phyloP scores from a whole-genome alignment of 2,329 filamentous ascomycete genomes.

The Monilinia polystroma region DNA sequence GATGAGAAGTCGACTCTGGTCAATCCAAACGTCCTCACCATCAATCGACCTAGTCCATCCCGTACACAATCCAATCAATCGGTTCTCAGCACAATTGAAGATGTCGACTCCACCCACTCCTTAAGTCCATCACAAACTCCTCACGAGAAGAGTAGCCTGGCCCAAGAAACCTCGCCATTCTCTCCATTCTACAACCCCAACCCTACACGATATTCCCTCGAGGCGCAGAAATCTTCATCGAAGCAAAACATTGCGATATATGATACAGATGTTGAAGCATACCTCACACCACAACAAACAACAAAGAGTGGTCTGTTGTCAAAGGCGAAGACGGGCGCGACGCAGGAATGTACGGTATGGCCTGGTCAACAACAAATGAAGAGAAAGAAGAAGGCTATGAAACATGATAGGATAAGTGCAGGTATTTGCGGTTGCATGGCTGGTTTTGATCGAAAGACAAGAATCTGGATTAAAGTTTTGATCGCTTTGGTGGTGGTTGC shows the following conservation, averaged over 20 bases:
- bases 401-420: constrained; percentile 54
- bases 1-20: constrained; percentile 26
- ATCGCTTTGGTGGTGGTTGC: constrained; percentile 54
- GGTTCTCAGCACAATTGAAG: constrained; percentile 62
- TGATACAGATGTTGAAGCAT: constrained; percentile 33
- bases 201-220: constrained; percentile 28
- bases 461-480: constrained; percentile 54
- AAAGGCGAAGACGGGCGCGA: constrained; percentile 8
- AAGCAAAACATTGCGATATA: constrained; percentile 28
- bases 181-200: constrained; percentile 31
- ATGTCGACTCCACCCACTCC: constrained; percentile 28
- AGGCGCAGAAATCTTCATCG: constrained; percentile 31
- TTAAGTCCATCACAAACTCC: constrained; percentile 22
- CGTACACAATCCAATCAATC: constrained; percentile 27
- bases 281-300: constrained; percentile 22
- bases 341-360: constrained; percentile 55
- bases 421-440: constrained; percentile 53
- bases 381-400: constrained; percentile 57
- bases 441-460: constrained; percentile 53
- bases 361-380: constrained; percentile 60
- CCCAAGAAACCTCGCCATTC: constrained; percentile 26
- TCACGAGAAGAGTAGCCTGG: constrained; percentile 25
- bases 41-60: constrained; percentile 25
- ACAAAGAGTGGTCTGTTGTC: constrained; percentile 13
- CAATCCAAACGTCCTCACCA: constrained; percentile 26